Base-by-base conservation (phyloP, 2,329 filamentous ascomycete species). In the Elsinoe perseae region DNA sequence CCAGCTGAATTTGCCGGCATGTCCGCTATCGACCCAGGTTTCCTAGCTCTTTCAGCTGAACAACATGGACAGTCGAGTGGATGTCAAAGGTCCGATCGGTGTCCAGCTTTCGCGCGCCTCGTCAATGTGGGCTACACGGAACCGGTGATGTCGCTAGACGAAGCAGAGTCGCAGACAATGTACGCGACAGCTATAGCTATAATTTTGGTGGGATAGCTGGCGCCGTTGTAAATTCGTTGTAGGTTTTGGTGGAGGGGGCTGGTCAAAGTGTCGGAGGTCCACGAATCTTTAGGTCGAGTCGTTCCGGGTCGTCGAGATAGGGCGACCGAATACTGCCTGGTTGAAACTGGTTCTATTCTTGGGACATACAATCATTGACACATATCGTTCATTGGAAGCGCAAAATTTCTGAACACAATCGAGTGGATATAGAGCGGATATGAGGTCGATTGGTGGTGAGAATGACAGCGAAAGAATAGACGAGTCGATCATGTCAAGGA, bases 391-490 rank as follows among this genome's bases (percentile, higher is more conserved):
- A 4, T 23, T 6, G 20, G 23, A 28, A n/a, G 30, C 12, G 27
- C 18, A 30, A 52, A 52, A 18, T 32, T 52, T 34, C 23, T 16
- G 28, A 34, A 20, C 12, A 20, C 27, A 28, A 14, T 28, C 28
- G 48, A 36, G 28, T 27, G 30, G 23, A 23, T n/a, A 52, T 36
- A 16, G 18, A 14, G 48, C 27, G 48, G 48, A 30, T 18, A 18
- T 36, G 30, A 10, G 48, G n/a, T 34, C 32, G 48, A 52, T 52
- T 52, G 48, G 48, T 52, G 48, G 30, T 34, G n/a, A 38, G 30
- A 9, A 23, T 52, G 48, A 52, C 48, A 52, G 48, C 48, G 48
- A 52, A 28, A 25, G 44, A 27, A 50, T 30, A 50, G 44, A 50
- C 44, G 44, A 50, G 44, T 18, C 44, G 44, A 50, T 30, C 28